Conservation (phyloP, 345 rosid genomes). For the Hibiscus mutabilis region DNA sequence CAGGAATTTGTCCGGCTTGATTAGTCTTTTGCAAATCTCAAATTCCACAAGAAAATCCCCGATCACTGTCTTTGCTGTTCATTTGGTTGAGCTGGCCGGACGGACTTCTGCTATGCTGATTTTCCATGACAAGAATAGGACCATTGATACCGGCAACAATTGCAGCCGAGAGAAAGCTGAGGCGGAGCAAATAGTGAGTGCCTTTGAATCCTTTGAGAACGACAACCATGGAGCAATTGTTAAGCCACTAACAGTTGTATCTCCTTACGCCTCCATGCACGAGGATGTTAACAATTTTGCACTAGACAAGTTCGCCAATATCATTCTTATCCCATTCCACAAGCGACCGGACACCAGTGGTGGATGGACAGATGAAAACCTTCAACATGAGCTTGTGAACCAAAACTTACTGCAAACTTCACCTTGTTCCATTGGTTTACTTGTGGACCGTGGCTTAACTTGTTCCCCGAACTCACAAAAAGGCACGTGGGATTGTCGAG, state of each 20-base stretch:
- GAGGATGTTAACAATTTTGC: constrained; percentile 60
- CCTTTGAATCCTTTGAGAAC: constrained; percentile 34
- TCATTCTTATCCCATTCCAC: constrained; percentile 59
- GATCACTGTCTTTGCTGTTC: constrained; percentile 24
- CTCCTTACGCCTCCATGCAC: constrained; percentile 54
- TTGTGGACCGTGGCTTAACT: constrained; percentile 51
- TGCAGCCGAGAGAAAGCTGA: constrained; percentile 22
- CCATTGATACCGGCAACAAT: not conserved
- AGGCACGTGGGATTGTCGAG: not conserved
- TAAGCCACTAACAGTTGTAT: constrained; percentile 48
- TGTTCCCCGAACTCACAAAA: not conserved
- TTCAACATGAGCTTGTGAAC: constrained; percentile 41
- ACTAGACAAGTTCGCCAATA: constrained; percentile 46
- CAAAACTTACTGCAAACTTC: constrained; percentile 41
- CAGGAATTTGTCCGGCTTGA: no score
- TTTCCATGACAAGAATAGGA: constrained; percentile 30
- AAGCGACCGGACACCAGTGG: constrained; percentile 26
- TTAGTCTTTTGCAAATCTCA: no score
- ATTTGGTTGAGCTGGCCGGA: constrained; percentile 58
- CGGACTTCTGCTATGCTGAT: constrained; percentile 58
- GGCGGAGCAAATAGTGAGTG: constrained; percentile 39
- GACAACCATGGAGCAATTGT: constrained; percentile 27
- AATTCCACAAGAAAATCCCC: no score
- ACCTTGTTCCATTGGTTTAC: constrained; percentile 57
- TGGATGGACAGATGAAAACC: constrained; percentile 31